phyloP scores from a whole-genome alignment of 768 basidiomycete genomes.

The Cyathus striatus region DNA sequence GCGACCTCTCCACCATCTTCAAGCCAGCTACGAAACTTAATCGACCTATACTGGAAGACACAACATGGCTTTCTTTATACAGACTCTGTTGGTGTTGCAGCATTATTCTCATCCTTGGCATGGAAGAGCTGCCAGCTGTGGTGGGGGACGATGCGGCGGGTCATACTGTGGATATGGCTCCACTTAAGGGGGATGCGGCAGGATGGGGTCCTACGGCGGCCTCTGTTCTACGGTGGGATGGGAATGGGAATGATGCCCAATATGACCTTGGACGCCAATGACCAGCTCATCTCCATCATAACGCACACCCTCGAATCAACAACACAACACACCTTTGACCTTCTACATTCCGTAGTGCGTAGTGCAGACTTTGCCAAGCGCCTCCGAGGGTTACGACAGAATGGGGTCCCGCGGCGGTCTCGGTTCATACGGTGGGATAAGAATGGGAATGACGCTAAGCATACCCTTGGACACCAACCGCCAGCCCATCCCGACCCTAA shows the following conservation, averaged over 20 bases:
- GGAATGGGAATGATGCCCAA: slow-evolving; percentile 28
- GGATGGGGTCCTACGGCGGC: slow-evolving; percentile 26
- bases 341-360: slow-evolving; percentile 89
- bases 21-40: too few relatives aligned
- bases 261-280: slow-evolving; percentile 34
- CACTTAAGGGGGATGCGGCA: slow-evolving; percentile 22
- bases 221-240: slow-evolving; percentile 23
- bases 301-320: slow-evolving; percentile 77
- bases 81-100: too few relatives aligned
- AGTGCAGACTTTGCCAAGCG: slow-evolving; percentile 84
- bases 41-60: too few relatives aligned
- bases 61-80: too few relatives aligned
- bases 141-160: slow-evolving; percentile 25
- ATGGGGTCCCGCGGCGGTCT: slow-evolving; percentile 26
- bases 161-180: slow-evolving; percentile 17
- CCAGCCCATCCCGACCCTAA: slow-evolving; percentile 51
- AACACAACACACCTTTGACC: slow-evolving; percentile 83
- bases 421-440: slow-evolving; percentile 22
- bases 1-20: too few relatives aligned
- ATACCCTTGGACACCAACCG: slow-evolving; percentile 35
- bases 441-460: slow-evolving; percentile 25
- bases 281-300: slow-evolving; percentile 48
- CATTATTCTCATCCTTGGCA: slow-evolving; percentile 13
- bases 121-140: slow-evolving; percentile 33
- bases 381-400: slow-evolving; percentile 43